Conservation (phyloP, 2,329 filamentous ascomycete genomes). For the Ascochyta clinopodiicola region DNA sequence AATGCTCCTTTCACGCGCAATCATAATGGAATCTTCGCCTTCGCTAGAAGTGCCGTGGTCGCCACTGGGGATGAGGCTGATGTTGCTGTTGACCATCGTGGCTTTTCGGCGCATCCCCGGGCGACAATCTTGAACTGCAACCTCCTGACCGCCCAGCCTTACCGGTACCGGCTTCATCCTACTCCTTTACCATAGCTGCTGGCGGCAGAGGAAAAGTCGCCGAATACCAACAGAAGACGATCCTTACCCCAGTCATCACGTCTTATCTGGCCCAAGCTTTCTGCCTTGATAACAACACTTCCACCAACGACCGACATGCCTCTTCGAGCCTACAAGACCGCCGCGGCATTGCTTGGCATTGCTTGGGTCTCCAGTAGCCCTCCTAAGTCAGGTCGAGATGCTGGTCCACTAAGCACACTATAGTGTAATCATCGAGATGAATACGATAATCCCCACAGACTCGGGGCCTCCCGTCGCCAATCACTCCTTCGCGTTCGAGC, state of each 20-base stretch:
- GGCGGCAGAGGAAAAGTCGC: background rate
- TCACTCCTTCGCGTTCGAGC: conserved; percentile 5
- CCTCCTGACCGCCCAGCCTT: background rate
- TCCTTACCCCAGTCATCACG: conserved; percentile 1
- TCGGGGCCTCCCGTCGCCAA: conserved; percentile 14
- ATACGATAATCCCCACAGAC: conserved; percentile 6
- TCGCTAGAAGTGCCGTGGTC: no score
- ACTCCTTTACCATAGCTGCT: background rate
- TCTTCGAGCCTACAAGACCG: conserved; percentile 13
- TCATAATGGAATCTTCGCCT: no score
- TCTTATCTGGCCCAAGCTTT: conserved; percentile 16
- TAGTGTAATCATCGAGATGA: background rate
- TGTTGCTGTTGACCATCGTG: no score
- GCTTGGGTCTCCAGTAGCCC: conserved; percentile 12
- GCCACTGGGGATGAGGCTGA: no score
- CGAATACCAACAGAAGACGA: background rate
- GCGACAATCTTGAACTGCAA: no score
- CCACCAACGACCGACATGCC: conserved; percentile 12
- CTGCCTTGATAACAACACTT: background rate
- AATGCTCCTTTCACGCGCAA: no score
- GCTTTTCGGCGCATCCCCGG: no score
- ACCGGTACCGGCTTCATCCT: background rate
- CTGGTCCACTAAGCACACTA: conserved; percentile 9
- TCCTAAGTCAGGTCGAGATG: conserved; percentile 4
- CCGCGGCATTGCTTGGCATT: conserved; percentile 17